A percentile compares a stretch with the other conserved stretches of the same genome.
Evolutionary conservation across 805 yeast species (phyloP).

Genomic region (Zygotorulaspora chibaensis): DNA sequence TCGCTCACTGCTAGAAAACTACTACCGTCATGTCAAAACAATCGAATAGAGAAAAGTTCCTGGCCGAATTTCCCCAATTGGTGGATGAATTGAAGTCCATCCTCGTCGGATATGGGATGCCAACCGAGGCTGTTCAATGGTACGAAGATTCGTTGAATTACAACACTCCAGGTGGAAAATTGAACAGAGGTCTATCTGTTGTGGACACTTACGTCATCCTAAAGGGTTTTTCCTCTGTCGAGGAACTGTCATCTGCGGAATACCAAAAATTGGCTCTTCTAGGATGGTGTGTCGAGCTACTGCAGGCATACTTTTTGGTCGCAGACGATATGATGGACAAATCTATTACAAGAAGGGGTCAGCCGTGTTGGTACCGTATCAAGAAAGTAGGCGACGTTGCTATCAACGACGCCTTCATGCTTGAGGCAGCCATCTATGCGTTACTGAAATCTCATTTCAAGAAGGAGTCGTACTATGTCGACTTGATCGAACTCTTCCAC

Average conservation of each 20-base stretch:
- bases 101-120: slow-evolving; percentile 68
- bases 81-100: slow-evolving; percentile 69
- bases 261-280: slow-evolving; percentile 81
- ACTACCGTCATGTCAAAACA: slow-evolving; percentile 20
- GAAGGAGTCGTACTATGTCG: slow-evolving; percentile 76
- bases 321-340: slow-evolving; percentile 99
- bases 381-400: slow-evolving; percentile 87
- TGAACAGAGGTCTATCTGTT: slow-evolving; percentile 93
- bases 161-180: slow-evolving; percentile 94
- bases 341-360: slow-evolving; percentile 95
- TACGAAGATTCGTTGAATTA: slow-evolving; percentile 65
- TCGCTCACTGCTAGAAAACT: too few relatives aligned
- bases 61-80: slow-evolving; percentile 66
- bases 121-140: slow-evolving; percentile 84
- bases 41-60: slow-evolving; percentile 48
- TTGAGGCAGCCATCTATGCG: slow-evolving; percentile 90
- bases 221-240: slow-evolving; percentile 53
- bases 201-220: slow-evolving; percentile 85
- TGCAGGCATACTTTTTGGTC: slow-evolving; percentile 94
- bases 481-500: slow-evolving; percentile 88
- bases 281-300: slow-evolving; percentile 93
- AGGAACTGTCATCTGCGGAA: slow-evolving; percentile 62
- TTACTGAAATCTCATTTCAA: slow-evolving; percentile 86
- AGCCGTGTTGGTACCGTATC: slow-evolving; percentile 92
- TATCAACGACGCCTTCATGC: slow-evolving; percentile 94